These are phyloP conservation scores for Penicillium sp. DNA, from an alignment of 2,329 filamentous ascomycete species.

Conservation along the genomic window DNA sequence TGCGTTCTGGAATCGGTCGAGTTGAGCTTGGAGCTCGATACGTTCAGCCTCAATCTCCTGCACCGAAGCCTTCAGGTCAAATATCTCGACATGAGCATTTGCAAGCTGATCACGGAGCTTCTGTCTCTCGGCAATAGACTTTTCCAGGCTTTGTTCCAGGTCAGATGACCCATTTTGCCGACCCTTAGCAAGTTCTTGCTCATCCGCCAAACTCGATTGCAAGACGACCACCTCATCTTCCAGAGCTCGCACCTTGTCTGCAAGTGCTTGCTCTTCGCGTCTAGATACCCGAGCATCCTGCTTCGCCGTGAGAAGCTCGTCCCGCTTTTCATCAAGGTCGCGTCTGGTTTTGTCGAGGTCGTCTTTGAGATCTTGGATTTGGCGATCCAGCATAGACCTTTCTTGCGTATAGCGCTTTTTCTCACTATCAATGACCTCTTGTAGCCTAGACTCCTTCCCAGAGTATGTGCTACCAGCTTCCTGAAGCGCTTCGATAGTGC, in stretches of 20 bases:
- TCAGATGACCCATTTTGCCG: constrained; percentile 59
- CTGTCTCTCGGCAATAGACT: constrained; percentile 60
- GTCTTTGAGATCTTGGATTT: constrained; percentile 70
- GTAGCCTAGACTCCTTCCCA: constrained; percentile 64
- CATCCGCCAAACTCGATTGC: constrained; percentile 63
- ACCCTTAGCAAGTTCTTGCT: constrained; percentile 59
- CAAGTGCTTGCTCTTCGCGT: constrained; percentile 60
- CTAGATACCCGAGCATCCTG: constrained; percentile 69
- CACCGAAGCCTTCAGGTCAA: constrained; percentile 55
- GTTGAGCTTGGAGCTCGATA: constrained; percentile 62
- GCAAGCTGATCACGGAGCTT: constrained; percentile 62
- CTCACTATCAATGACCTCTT: constrained; percentile 68
- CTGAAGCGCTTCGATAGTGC: constrained; percentile 67
- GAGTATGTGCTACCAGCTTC: constrained; percentile 66
- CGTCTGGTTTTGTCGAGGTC: constrained; percentile 66
- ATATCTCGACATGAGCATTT: constrained; percentile 59
- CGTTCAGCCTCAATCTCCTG: constrained; percentile 62
- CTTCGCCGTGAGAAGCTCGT: constrained; percentile 62
- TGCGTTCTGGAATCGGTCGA: constrained; percentile 55
- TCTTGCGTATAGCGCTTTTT: constrained; percentile 69
- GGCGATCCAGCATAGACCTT: constrained; percentile 66
- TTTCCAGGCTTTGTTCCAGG: constrained; percentile 56
- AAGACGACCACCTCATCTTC: constrained; percentile 76
- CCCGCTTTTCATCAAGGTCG: constrained; percentile 63
- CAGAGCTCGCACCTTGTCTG: constrained; percentile 64